Evolutionary conservation across 75 land plant species (phyloP), one percentile per base, ranked within the genome.

Genomic region (Larix kaempferi): DNA sequence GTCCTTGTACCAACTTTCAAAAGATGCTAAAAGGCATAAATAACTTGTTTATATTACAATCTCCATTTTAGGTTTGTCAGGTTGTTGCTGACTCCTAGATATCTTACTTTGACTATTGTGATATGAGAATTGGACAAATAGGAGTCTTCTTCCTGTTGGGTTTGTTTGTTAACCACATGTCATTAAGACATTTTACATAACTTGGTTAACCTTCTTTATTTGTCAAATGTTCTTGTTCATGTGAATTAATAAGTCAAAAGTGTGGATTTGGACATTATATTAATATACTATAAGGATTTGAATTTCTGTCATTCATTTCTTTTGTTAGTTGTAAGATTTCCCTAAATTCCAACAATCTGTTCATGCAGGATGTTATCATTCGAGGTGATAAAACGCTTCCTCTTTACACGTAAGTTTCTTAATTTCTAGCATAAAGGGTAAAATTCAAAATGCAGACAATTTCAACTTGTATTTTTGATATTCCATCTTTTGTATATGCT

Each of bases 301-400:
- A 63, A 63, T 2, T 2, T 63, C 37, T 26, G 4, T 63, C 2
- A 27, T 26, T 27, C 29, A 63, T 66, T 35, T 66, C 19, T n/a
- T 21, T 35, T 17, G 13, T 29, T 52, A 74, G 6, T 74, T 52
- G 25, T 52, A 4, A 14, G 16, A 25, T 56, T 74, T 73, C 33
- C 0, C 37, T 22, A 54, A 49, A 7, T 74, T 5, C 12, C 35
- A 0, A 54, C 23, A 21, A n/a, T 33, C 55, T 74, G 19, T 56
- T 57, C 16, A 60, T 76, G 74, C 86, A 95, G 98, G 98, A 95
- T 86, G 78, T 85, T 49, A 91, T 95, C 77, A 63, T 89, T 73
- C 98, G 98, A 67, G 96, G 96, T 22, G 82, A 81, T 39, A 93
- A 91, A 80, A 79, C 67, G 55, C 79, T 91, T 75, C 96, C 96